Conservation (phyloP, 768 basidiomycete species). For the Auricularia heimuer region DNA sequence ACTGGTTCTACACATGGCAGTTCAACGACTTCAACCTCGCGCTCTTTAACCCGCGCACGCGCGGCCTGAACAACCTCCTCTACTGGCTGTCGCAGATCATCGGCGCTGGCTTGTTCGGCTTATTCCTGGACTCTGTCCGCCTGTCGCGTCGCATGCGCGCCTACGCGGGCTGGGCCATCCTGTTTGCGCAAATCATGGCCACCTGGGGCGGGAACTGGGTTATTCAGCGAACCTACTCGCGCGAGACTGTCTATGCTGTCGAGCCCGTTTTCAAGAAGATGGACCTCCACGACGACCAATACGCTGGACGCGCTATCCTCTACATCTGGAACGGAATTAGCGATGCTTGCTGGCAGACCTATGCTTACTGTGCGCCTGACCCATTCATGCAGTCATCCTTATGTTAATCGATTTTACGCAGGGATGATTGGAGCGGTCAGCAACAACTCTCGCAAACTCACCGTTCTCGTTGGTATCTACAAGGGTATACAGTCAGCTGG, state of each 20-base stretch:
- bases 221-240: conserved; percentile 42
- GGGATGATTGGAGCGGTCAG: conserved; percentile 55
- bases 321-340: conserved; percentile 67
- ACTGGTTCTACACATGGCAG: conserved; percentile 75
- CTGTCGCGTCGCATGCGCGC: conserved; percentile 60
- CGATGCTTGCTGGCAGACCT: conserved; percentile 81
- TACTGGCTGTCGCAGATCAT: conserved; percentile 77
- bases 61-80: conserved; percentile 64
- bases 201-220: neutral
- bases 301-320: conserved; percentile 45
- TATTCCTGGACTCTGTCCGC: conserved; percentile 48
- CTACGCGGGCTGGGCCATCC: conserved; percentile 56
- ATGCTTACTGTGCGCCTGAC: conserved; percentile 57
- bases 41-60: conserved; percentile 69
- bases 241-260: conserved; percentile 25
- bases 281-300: conserved; percentile 48
- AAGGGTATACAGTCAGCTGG: conserved; percentile 73
- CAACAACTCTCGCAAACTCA: conserved; percentile 69
- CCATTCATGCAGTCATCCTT: neutral
- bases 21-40: conserved; percentile 75
- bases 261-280: conserved; percentile 29
- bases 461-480: conserved; percentile 73
- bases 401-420: neutral
- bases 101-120: conserved; percentile 62
- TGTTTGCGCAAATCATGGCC: conserved; percentile 26